Evolutionary conservation across 169 alveolate species (phyloP).

Genomic region (Sarcocystis neurona): DNA sequence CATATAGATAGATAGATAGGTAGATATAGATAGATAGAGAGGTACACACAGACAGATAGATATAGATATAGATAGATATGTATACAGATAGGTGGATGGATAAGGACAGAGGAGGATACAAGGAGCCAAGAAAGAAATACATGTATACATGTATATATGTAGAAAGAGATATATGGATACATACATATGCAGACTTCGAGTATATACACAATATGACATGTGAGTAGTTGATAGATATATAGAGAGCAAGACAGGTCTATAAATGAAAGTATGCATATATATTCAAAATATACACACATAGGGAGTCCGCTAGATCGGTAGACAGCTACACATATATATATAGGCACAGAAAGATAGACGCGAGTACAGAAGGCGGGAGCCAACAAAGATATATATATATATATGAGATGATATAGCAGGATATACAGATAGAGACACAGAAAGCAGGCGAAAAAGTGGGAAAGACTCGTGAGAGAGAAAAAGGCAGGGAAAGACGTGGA

Average conservation of each 20-base stretch:
- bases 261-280: background rate
- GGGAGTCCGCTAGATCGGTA: background rate
- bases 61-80: background rate
- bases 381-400: too few relatives aligned
- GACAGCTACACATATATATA: background rate
- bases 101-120: background rate
- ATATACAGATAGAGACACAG: background rate
- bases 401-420: background rate
- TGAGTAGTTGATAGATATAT: too few relatives aligned
- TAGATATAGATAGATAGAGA: background rate
- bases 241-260: too few relatives aligned
- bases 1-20: too few relatives aligned
- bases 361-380: background rate
- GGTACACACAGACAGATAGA: background rate
- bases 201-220: background rate
- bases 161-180: too few relatives aligned
- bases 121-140: background rate
- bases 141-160: background rate
- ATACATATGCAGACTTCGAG: background rate
- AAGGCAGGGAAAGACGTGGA: background rate
- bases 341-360: too few relatives aligned
- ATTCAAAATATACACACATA: background rate
- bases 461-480: too few relatives aligned
- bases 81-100: background rate
- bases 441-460: too few relatives aligned